Conservation (phyloP, 2,329 filamentous ascomycete genomes). For the Arthroderma sp. region DNA sequence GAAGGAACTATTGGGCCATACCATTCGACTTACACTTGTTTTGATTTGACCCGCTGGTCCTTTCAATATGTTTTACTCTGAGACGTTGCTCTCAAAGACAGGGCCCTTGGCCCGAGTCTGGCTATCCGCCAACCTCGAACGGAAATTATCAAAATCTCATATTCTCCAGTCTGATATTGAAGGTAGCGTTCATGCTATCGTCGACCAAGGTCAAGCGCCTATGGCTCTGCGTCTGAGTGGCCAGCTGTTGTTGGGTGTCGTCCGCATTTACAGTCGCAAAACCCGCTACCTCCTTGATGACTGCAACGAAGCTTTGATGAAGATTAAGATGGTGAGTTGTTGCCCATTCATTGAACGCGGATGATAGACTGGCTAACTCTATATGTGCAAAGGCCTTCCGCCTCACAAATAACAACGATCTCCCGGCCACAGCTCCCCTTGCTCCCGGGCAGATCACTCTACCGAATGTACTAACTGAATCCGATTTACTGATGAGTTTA, state of each 20-base stretch:
- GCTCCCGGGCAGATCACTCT: constrained; percentile 76
- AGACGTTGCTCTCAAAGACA: constrained; percentile 89
- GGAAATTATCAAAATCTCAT: constrained; percentile 94
- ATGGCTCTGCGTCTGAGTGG: constrained; percentile 90
- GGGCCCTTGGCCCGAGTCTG: constrained; percentile 95
- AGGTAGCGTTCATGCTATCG: constrained; percentile 89
- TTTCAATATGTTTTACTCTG: constrained; percentile 81
- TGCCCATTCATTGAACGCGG: background rate
- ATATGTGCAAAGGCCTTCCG: constrained; percentile 61
- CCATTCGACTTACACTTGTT: no score
- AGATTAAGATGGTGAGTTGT: constrained; percentile 82
- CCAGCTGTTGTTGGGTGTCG: constrained; percentile 86
- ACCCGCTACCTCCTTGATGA: constrained; percentile 92
- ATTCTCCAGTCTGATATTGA: constrained; percentile 90
- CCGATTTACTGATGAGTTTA: constrained; percentile 71
- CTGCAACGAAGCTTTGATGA: constrained; percentile 92
- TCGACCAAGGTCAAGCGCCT: constrained; percentile 80
- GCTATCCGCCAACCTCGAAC: constrained; percentile 95
- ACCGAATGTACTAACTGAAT: constrained; percentile 83
- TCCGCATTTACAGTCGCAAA: constrained; percentile 94
- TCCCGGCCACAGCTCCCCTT: constrained; percentile 68
- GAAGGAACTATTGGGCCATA: no score
- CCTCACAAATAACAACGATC: constrained; percentile 84
- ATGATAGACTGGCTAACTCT: constrained; percentile 19
- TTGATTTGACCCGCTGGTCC: no score